Evolutionary conservation across 2,329 filamentous ascomycete genomes (phyloP), one percentile per base, ranked within the genome.

Genomic region (Fusarium xylarioides): DNA sequence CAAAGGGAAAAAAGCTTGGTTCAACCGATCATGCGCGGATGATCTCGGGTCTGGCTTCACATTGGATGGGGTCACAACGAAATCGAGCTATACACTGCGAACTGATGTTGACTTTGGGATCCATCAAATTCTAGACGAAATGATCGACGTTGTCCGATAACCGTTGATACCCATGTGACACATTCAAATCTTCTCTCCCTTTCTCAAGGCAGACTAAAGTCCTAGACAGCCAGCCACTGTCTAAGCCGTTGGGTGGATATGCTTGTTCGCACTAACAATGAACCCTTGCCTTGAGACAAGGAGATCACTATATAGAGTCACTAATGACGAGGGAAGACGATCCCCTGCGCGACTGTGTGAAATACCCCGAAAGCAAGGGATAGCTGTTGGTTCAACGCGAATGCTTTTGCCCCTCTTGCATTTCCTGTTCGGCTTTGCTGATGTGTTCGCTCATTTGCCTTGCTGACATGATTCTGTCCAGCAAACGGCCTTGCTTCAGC

Each of bases 81-180:
- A 54, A 28, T 40, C 18, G 19, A 38, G 50, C 28, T 37, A 52
- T 50, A 28, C 21, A 28, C 21, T 34, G 14, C 16, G 46, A 23
- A n/a, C n/a, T 65, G 42, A 63, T 37, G 50, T 55, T 43, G 47
- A 44, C 50, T 57, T 43, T 53, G 46, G 38, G 44, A 52, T 62
- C 57, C 30, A 32, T 60, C 58, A 55, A 55, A 63, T 74, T 76
- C 75, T 68, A 67, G 64, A 73, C 64, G 54, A 60, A 69, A 47
- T 62, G 76, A 77, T 77, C 74, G 71, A 58, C 76, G 43, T 37
- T 42, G 44, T 56, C 43, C 30, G 52, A 52, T 55, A 68, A 61
- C 57, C 53, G 63, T 49, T 46, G 60, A 28, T 49, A 28, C 46
- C 53, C 75, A 77, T 74, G 75, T 76, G 75, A 77, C 69, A 62